Conservation (phyloP, 352 stramenopile genomes). For the Elongisporangium prolatum region DNA sequence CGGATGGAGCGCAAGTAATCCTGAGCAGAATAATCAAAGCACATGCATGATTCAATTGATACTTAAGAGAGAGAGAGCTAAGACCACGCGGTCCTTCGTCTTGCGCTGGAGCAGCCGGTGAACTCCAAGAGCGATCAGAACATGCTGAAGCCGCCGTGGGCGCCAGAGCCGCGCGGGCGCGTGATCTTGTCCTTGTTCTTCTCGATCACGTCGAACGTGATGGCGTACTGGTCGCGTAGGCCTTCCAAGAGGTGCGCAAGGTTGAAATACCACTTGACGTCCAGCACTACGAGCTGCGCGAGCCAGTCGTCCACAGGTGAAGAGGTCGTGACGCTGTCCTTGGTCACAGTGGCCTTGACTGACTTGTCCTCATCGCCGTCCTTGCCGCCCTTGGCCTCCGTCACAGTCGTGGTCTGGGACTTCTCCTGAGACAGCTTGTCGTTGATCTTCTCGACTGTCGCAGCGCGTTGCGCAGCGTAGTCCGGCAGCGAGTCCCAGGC, state of each 20-base stretch:
- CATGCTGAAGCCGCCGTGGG: constrained; percentile 76
- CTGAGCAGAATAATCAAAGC: background rate
- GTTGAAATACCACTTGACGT: constrained; percentile 86
- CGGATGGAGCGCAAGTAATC: constrained; percentile 2
- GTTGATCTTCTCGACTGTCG: constrained; percentile 69
- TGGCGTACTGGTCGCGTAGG: constrained; percentile 73
- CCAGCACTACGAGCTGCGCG: constrained; percentile 64
- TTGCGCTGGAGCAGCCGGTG: constrained; percentile 1
- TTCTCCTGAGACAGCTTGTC: constrained; percentile 56
- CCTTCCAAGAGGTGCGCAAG: constrained; percentile 57
- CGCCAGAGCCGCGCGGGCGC: constrained; percentile 55
- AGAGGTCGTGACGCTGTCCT: constrained; percentile 31
- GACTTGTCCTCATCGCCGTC: constrained; percentile 72
- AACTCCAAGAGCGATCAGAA: constrained; percentile 25
- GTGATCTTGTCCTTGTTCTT: constrained; percentile 86
- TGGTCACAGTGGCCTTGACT: constrained; percentile 52
- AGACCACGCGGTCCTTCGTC: background rate
- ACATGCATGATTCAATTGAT: background rate
- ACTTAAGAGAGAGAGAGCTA: constrained; percentile 3
- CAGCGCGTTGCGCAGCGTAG: constrained; percentile 60
- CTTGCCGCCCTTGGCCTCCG: constrained; percentile 52
- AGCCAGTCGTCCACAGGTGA: constrained; percentile 45
- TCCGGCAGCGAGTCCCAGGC: constrained; percentile 67
- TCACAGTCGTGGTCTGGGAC: constrained; percentile 53
- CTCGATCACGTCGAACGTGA: constrained; percentile 59